Percentiles rank a stretch among this genome's conserved stretches.
phyloP scores from a whole-genome alignment of 352 stramenopile species.

The Phytopythium oedochilum region DNA sequence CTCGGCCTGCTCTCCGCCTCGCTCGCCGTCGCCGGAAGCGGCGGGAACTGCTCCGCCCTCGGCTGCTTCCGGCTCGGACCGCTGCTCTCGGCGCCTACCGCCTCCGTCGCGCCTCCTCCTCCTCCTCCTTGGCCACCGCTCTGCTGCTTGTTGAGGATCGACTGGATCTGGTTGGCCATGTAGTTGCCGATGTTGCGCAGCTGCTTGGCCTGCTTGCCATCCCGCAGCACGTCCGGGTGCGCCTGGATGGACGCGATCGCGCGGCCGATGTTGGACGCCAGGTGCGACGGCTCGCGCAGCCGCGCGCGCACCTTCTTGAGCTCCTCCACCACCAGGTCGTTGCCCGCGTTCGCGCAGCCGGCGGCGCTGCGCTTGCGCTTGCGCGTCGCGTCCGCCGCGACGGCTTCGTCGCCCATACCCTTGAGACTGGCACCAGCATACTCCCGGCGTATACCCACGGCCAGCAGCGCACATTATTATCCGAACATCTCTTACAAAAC shows the following conservation, averaged over 20 bases:
- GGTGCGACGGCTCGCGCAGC: slow-evolving; percentile 62
- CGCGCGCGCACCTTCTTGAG: slow-evolving; percentile 46
- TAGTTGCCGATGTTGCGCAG: slow-evolving; percentile 81
- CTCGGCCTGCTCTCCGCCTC: slow-evolving; percentile 9
- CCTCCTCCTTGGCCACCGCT: too few relatives aligned
- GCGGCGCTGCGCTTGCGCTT: slow-evolving; percentile 44
- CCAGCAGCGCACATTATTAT: not conserved
- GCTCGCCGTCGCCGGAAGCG: not conserved
- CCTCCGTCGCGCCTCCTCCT: too few relatives aligned
- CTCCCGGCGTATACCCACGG: not conserved
- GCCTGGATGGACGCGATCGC: slow-evolving; percentile 70
- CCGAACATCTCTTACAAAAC: slow-evolving; percentile 3
- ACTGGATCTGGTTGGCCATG: slow-evolving; percentile 81
- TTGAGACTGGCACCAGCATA: not conserved
- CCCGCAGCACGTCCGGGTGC: slow-evolving; percentile 34
- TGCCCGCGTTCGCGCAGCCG: slow-evolving; percentile 49
- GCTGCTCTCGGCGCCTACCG: not conserved
- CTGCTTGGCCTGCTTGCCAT: slow-evolving; percentile 53
- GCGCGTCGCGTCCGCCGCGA: not conserved
- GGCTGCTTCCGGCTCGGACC: slow-evolving; percentile 3
- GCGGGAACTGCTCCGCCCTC: slow-evolving; percentile 6
- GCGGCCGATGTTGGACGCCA: slow-evolving; percentile 56
- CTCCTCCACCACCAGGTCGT: slow-evolving; percentile 71
- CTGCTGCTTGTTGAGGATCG: slow-evolving; percentile 51
- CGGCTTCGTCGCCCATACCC: not conserved